Evolutionary conservation across 1,139 yeast species (phyloP), one percentile per base, ranked within the genome.

Genomic region (Sugiyamaella paludigena): DNA sequence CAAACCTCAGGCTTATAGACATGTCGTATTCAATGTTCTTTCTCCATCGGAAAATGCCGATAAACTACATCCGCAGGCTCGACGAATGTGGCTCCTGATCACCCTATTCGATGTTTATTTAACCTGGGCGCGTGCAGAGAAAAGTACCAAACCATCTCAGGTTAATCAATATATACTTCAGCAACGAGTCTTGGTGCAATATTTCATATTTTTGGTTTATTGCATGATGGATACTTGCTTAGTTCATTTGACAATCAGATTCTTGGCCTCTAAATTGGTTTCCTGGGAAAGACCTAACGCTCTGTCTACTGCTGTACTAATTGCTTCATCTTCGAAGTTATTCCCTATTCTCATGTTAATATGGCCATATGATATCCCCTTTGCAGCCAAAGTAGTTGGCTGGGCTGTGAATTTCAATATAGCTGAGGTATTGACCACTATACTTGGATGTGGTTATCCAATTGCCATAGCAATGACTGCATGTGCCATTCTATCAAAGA

Each of bases 291-390:
- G 65, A 10, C 62, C 65, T 5, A 60, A 61, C 30, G 69, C 73
- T 1, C 66, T 91, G 27, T 74, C 89, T 0, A 76, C 83, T 4
- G 84, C 96, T 0, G 75, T 88, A 1, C 65, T 89, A 40, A 77
- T 88, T 2, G 82, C 97, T 0, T 81, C 87, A 39, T 80, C 88
- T 0, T 82, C 92, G 36, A 87, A 84, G 61, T 73, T 92, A 24
- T 84, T 91, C 54, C 98, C 98, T 0, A 85, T 94, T n/a, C 72
- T 92, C 32, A 91, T 91, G 91, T 74, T 92, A 34, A 91, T 94
- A 33, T 92, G 99, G 99, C 92, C 96, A 1, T 92, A 92, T 62
- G 97, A 92, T 61, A 78, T 87, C 7, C 76, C 86, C 0, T 74
- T 84, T 7, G 84, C 87, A 0, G 77, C 83, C 11, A 72, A 74